Conservation (phyloP, 768 basidiomycete species). For the Paxillus ammoniavirescens region DNA sequence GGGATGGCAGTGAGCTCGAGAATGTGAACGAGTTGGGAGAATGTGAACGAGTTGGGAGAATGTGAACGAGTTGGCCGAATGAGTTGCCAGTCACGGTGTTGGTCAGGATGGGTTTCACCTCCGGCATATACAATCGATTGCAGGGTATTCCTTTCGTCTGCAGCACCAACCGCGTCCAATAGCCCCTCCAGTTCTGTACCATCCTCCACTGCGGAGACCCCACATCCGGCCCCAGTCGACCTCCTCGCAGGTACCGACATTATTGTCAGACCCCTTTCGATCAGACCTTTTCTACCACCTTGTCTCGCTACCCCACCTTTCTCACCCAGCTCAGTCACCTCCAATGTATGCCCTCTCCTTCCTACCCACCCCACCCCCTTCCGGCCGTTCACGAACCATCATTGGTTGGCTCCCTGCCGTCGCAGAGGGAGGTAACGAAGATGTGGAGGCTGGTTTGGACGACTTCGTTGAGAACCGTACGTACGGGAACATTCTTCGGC, state of each 20-base stretch:
- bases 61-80: too few relatives aligned
- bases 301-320: slow-evolving; percentile 48
- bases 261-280: slow-evolving; percentile 53
- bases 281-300: slow-evolving; percentile 73
- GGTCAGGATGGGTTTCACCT: not conserved
- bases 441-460: slow-evolving; percentile 52
- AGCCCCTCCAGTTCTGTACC: not conserved
- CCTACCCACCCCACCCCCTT: slow-evolving; percentile 44
- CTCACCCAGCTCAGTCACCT: slow-evolving; percentile 34
- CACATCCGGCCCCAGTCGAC: slow-evolving; percentile 7
- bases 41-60: too few relatives aligned
- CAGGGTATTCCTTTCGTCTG: not conserved
- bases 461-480: slow-evolving; percentile 75
- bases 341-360: slow-evolving; percentile 71
- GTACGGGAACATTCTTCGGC: slow-evolving; percentile 18
- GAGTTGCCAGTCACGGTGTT: too few relatives aligned
- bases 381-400: slow-evolving; percentile 47
- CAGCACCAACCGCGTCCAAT: not conserved
- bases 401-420: slow-evolving; percentile 71
- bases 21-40: too few relatives aligned
- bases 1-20: too few relatives aligned
- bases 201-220: slow-evolving; percentile 10
- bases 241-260: slow-evolving; percentile 17
- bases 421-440: slow-evolving; percentile 25
- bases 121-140: not conserved